Conservation (phyloP, 345 rosid genomes). For the Sonneratia caseolaris region DNA sequence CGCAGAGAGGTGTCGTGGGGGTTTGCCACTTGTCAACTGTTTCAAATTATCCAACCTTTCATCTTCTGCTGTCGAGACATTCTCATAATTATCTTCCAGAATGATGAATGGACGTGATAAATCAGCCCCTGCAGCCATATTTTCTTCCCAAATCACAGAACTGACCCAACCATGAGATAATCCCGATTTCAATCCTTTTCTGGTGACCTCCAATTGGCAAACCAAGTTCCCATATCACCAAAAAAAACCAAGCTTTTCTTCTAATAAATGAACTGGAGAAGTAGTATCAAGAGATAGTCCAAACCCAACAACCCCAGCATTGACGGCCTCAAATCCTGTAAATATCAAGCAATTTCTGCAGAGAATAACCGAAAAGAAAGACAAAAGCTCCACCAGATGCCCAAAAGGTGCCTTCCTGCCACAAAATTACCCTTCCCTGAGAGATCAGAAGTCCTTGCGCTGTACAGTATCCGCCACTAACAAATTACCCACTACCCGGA, state of each 20-base stretch:
- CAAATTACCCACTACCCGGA: background rate
- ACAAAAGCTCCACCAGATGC: slow-evolving; percentile 14
- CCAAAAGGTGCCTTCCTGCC: slow-evolving; percentile 10
- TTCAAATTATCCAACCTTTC: slow-evolving; percentile 38
- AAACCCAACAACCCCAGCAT: slow-evolving; percentile 11
- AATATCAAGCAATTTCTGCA: background rate
- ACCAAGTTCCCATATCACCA: slow-evolving; percentile 3
- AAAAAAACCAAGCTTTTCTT: background rate
- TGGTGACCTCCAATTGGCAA: slow-evolving; percentile 5
- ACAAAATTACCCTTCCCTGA: slow-evolving; percentile 4
- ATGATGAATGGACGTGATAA: slow-evolving; percentile 37
- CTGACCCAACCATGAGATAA: background rate
- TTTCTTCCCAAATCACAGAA: slow-evolving; percentile 33
- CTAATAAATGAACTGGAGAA: slow-evolving; percentile 3
- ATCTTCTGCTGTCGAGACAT: slow-evolving; percentile 30
- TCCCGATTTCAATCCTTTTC: slow-evolving; percentile 5
- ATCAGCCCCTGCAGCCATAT: slow-evolving; percentile 53
- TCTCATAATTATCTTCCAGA: slow-evolving; percentile 39
- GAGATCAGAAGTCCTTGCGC: slow-evolving; percentile 1
- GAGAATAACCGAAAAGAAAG: slow-evolving; percentile 15
- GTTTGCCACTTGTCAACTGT: slow-evolving; percentile 50
- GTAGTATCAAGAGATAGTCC: slow-evolving; percentile 4
- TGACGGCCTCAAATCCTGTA: slow-evolving; percentile 12
- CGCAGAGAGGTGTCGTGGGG: slow-evolving; percentile 55
- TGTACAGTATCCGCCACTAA: background rate